A percentile compares a stretch with the other conserved stretches of the same genome.
Conservation (phyloP, 257 asterid genomes). For the Verbena officinalis region DNA sequence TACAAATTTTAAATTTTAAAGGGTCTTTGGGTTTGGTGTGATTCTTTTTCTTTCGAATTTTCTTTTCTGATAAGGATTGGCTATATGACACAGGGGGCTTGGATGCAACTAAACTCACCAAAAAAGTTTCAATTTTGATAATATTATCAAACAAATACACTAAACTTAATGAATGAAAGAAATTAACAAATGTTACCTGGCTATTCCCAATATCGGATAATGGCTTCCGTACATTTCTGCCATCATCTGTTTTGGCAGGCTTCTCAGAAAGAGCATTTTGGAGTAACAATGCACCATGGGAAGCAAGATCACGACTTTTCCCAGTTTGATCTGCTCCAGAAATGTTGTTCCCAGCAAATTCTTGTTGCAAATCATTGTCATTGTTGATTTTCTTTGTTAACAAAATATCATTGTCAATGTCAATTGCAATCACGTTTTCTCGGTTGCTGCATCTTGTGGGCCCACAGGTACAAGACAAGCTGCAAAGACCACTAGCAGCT, state of each 20-base stretch:
- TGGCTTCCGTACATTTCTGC: slow-evolving; percentile 59
- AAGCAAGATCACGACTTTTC: slow-evolving; percentile 51
- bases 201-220: slow-evolving; percentile 90
- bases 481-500: slow-evolving; percentile 56
- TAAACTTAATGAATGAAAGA: no score
- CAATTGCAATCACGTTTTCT: slow-evolving; percentile 30
- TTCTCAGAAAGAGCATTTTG: slow-evolving; percentile 78
- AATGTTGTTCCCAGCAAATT: slow-evolving; percentile 30
- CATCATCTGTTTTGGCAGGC: slow-evolving; percentile 44
- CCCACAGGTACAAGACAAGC: slow-evolving; percentile 59
- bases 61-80: no score
- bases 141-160: slow-evolving; percentile 25
- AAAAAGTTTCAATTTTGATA: no score
- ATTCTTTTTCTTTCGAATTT: no score
- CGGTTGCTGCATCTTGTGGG: slow-evolving; percentile 66
- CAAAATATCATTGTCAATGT: no score
- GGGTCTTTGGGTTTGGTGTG: no score
- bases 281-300: slow-evolving; percentile 87
- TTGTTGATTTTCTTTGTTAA: no score
- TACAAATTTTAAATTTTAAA: no score
- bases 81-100: no score
- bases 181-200: no score
- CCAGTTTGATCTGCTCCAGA: slow-evolving; percentile 44
- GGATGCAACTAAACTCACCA: no score
- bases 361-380: slow-evolving; percentile 29